Conservation (phyloP, 441 rosid genomes). For the Populus hybrid region DNA sequence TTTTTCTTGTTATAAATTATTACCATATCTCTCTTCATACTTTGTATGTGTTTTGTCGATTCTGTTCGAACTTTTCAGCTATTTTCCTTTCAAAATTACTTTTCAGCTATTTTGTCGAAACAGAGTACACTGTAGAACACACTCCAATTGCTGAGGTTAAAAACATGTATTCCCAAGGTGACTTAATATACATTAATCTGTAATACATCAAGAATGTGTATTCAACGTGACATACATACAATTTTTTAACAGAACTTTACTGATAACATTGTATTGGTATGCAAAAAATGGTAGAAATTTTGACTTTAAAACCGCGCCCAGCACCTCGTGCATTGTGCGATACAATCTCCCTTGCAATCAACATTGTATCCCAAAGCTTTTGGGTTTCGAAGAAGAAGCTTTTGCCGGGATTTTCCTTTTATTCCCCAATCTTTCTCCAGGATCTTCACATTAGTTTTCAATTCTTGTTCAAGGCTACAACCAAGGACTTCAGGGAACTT, state of each 20-base stretch:
- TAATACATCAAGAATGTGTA: not conserved
- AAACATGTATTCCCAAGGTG: not conserved
- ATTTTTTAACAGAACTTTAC: not conserved
- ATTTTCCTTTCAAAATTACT: not conserved
- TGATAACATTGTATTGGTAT: not conserved
- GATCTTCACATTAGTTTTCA: constrained; percentile 63
- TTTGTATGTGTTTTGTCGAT: not conserved
- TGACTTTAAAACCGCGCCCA: constrained; percentile 75
- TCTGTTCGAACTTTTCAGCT: not conserved
- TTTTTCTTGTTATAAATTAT: not conserved
- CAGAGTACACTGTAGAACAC: not conserved
- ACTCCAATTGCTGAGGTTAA: not conserved
- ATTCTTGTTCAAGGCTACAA: constrained; percentile 61
- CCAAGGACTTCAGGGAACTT: constrained; percentile 90
- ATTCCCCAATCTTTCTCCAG: constrained; percentile 78
- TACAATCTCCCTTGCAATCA: constrained; percentile 86
- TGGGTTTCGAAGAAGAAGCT: constrained; percentile 70
- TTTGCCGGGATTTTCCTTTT: constrained; percentile 56
- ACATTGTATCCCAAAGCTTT: constrained; percentile 79
- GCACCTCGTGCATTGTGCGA: constrained; percentile 82
- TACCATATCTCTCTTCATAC: not conserved
- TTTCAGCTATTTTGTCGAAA: no score
- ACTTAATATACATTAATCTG: not conserved
- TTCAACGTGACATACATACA: not conserved
- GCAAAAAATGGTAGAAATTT: not conserved